Base-by-base conservation (phyloP, 495 filamentous ascomycete species). In the Aspergillus coremiiformis region DNA sequence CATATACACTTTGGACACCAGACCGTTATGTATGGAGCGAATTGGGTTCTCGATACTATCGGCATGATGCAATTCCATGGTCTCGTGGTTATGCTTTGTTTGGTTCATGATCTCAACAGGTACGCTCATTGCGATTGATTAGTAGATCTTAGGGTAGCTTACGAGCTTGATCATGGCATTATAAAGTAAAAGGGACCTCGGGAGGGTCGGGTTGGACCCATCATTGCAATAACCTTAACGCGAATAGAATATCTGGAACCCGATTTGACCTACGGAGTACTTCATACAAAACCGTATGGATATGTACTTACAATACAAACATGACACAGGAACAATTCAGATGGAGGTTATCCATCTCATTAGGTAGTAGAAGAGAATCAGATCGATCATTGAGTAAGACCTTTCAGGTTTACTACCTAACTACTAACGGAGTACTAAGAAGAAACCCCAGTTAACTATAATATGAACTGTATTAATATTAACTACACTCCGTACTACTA, bases 281-380 rank as follows among this genome's bases (percentile, higher is more conserved):
- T n/a, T n/a, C n/a, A n/a, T n/a, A n/a, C n/a, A n/a, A n/a, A n/a
- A n/a, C n/a, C n/a, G n/a, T n/a, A n/a, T n/a, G n/a, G n/a, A n/a
- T n/a, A n/a, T n/a, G n/a, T n/a, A n/a, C n/a, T n/a, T n/a, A n/a
- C n/a, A n/a, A n/a, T 15, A 14, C 56, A 7, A 29, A 29, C 6
- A 50, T 50, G 47, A 49, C 30, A 48, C 22, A 21, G 32, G 21
- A 14, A 17, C 22, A 29, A 41, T 17, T 49, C 47, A 49, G 22
- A 26, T 22, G 29, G 47, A 50, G 35, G 47, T 42, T 17, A 50
- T 27, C 41, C 24, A 35, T 32, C 47, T 29, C 47, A 39, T n/a
- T n/a, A n/a, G 32, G 4, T 14, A 14, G 14, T 35, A n/a, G 32
- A 35, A 12, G 12, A n/a, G 12, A 27, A 27, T 4, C 24, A 27